Base-by-base conservation (phyloP, 768 basidiomycete species). In the Auricularia sp. region DNA sequence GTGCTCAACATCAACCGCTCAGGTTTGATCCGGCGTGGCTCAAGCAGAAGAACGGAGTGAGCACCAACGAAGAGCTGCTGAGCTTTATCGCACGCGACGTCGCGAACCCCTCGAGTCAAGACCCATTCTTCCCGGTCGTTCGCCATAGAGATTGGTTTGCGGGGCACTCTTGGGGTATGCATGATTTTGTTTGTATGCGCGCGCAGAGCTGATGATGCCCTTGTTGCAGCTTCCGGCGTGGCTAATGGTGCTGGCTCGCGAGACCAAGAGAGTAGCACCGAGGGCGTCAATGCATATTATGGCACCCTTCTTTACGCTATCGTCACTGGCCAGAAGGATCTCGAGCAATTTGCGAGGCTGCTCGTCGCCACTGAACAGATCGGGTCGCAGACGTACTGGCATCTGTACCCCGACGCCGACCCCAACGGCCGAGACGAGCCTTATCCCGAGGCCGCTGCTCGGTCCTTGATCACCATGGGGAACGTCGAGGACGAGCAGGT, bases 401-500 rank as follows among this genome's bases (percentile, higher is more conserved):
- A 76, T 63, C 54, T 76, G 66, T 74, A 76, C 62, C 75, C 75
- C n/a, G 65, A 70, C 35, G 69, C 71, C 18, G 69, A 67, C 58
- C 62, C 70, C 6, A 74, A 65, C 63, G 73, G 71, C 65, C 69
- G 72, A 21, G 74, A 77, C 62, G 72, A 75, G 29, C 75, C 74
- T 36, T 76, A 75, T 64, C 75, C 75, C 2, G 74, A 75, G 61
- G 69, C 71, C 47, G 70, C 59, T 21, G 56, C 74, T 42, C 71
- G 74, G 2, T 60, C 68, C 44, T 68, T 77, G 33, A 71, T 72
- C 34, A 77, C 74, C 18, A 71, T 75, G 16, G 74, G 75, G 16
- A 77, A 77, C 21, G 74, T 76, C 73, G 75, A 64, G 66, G 74
- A 6, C 74, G 75, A 3, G 73, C 75, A 21, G 75, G 75, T 74